Conservation (phyloP, 2,329 filamentous ascomycete genomes). For the Fusarium staphyleae region DNA sequence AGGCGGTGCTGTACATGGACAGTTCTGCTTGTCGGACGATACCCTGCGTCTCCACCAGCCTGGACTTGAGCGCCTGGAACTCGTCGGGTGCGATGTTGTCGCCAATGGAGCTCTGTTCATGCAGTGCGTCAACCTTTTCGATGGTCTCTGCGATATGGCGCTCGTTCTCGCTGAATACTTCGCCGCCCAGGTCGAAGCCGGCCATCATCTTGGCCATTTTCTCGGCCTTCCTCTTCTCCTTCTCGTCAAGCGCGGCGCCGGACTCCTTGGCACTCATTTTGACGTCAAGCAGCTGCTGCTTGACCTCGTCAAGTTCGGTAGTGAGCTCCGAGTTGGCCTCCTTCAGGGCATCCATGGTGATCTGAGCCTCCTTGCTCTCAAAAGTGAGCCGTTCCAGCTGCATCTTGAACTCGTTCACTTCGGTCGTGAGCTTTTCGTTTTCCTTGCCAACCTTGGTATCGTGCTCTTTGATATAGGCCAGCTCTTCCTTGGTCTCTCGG, state of each 20-base stretch:
- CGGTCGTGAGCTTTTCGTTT: slow-evolving; percentile 84
- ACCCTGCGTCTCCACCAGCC: slow-evolving; percentile 87
- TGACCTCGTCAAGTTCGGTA: slow-evolving; percentile 88
- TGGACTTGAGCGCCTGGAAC: slow-evolving; percentile 76
- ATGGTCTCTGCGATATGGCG: slow-evolving; percentile 83
- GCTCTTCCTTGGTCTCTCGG: slow-evolving; percentile 84
- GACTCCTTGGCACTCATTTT: slow-evolving; percentile 97
- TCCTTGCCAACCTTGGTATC: slow-evolving; percentile 84
- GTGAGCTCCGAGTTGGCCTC: slow-evolving; percentile 96
- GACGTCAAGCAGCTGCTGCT: slow-evolving; percentile 93
- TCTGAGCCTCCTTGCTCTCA: slow-evolving; percentile 94
- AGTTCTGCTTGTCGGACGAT: slow-evolving; percentile 93
- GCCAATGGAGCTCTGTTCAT: slow-evolving; percentile 77
- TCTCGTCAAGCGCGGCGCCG: slow-evolving; percentile 88
- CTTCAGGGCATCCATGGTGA: slow-evolving; percentile 97
- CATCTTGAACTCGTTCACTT: slow-evolving; percentile 95
- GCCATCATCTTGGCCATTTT: slow-evolving; percentile 99
- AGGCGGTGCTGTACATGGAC: slow-evolving; percentile 74
- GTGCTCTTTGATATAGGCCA: slow-evolving; percentile 84
- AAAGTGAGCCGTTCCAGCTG: slow-evolving; percentile 94
- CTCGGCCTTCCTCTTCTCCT: slow-evolving; percentile 98
- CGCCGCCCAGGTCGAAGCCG: slow-evolving; percentile 90
- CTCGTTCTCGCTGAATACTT: slow-evolving; percentile 94
- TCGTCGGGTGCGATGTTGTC: slow-evolving; percentile 84
- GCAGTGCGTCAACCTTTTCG: slow-evolving; percentile 78